Conservation (phyloP, 1,284 basidiomycete genomes). For the Meira nashicola region DNA sequence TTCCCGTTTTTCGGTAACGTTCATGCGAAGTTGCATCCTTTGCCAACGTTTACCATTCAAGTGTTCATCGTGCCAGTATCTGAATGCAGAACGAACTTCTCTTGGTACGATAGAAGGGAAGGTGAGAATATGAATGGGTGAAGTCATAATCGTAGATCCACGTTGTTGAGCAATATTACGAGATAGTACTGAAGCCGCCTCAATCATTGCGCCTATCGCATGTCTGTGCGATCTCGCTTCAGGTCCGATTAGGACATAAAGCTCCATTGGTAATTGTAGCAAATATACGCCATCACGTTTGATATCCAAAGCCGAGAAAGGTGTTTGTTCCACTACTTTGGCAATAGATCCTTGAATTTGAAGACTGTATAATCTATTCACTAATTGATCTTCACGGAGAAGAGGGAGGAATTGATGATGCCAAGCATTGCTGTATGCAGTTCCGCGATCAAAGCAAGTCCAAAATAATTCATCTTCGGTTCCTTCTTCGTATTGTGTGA, state of each 20-base stretch:
- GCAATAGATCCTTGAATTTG: conserved; percentile 3
- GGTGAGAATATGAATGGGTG: conserved; percentile 39
- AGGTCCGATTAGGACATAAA: conserved; percentile 37
- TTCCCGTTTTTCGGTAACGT: conserved; percentile 17
- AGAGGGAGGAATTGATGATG: conserved; percentile 17
- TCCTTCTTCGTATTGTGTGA: conserved; percentile 40
- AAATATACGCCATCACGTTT: conserved; percentile 24
- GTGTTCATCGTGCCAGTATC: conserved; percentile 29
- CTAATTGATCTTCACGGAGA: conserved; percentile 8
- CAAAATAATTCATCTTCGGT: conserved; percentile 33
- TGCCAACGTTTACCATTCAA: conserved; percentile 19
- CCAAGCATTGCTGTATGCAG: conserved; percentile 31
- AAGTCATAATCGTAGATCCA: conserved; percentile 8
- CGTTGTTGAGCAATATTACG: not conserved
- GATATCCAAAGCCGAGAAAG: conserved; percentile 14
- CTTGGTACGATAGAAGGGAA: conserved; percentile 31
- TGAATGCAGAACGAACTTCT: conserved; percentile 28
- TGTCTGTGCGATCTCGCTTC: conserved; percentile 26
- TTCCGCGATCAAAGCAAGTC: conserved; percentile 28
- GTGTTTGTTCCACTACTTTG: not conserved
- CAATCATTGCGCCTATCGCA: conserved; percentile 22
- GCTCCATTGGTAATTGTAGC: conserved; percentile 28
- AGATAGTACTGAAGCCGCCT: conserved; percentile 26
- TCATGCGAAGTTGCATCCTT: conserved; percentile 19
- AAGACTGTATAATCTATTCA: not conserved